Evolutionary conservation across 2,329 filamentous ascomycete genomes (phyloP), one percentile per base, ranked within the genome.

Genomic region (Lachnellula occidentalis): DNA sequence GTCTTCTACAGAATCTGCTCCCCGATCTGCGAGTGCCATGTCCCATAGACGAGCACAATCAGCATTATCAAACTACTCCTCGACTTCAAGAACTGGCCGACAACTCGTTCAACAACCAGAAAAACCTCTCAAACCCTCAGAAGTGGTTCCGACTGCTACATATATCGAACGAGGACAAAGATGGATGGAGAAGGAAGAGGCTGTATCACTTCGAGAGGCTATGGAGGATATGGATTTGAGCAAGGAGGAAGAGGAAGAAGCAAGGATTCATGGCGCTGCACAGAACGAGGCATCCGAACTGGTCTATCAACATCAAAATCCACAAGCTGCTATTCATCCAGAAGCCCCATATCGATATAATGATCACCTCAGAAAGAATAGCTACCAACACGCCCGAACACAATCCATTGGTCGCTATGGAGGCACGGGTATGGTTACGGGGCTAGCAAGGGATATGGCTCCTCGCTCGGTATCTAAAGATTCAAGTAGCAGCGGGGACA

Each of bases 181-280:
- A 63, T 90, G 87, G 85, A 88, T 89, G 81, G 88, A 92, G 69
- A 88, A 87, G 69, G 86, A 90, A 66, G 88, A 92, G 70, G 85
- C 82, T 4, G 78, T 79, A 36, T 86, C 86, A 19, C 71, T 92
- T 56, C 80, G 86, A 17, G 78, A 83, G 57, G 87, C 88, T 11
- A 82, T 92, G 77, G 82, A 90, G 61, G 84, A 88, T 63, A 81
- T 91, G 78, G 81, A 88, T 55, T 59, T 87, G 43, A 75, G 74
- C 51, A 71, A 74, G 36, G 50, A 61, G 41, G 73, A 76, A 27
- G 77, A 83, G 2, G 83, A 86, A 19, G 83, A 86, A 55, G 69
- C 76, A 55, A 80, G 80, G 45, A 69, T 92, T 48, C 87, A 88
- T 67, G 74, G 81, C 12, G 85, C 86, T 41, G 88, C 88, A 31